Percentiles rank a stretch among this genome's conserved stretches.
These are phyloP conservation scores for Aureobasidium sp. DNA, from an alignment of 2,329 filamentous ascomycete species.

Conservation along the genomic window DNA sequence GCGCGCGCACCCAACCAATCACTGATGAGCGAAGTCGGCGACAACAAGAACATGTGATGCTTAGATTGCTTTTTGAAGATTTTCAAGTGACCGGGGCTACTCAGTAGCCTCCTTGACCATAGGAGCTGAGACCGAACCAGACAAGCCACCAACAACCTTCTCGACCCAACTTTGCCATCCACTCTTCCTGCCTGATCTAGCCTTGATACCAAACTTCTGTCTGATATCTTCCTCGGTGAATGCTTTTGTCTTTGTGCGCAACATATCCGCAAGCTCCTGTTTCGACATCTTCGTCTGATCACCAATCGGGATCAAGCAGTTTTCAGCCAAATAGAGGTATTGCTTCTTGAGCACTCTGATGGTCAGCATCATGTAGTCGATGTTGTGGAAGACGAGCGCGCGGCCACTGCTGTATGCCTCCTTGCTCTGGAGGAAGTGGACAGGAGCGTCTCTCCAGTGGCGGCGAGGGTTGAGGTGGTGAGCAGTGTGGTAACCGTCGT, in stretches of 20 bases:
- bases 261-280: conserved; percentile 53
- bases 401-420: conserved; percentile 55
- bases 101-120: conserved; percentile 1
- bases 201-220: conserved; percentile 40
- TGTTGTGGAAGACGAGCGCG: conserved; percentile 70
- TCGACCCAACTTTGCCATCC: background rate
- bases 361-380: conserved; percentile 73
- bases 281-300: conserved; percentile 58
- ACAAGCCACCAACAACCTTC: background rate
- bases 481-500: conserved; percentile 74
- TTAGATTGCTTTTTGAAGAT: too few species aligned
- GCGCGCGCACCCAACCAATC: too few species aligned
- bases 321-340: conserved; percentile 56
- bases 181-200: background rate
- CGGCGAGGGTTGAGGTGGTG: conserved; percentile 70
- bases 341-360: conserved; percentile 60
- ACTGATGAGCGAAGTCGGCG: too few species aligned
- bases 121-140: background rate
- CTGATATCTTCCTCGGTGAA: conserved; percentile 59
- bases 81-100: background rate
- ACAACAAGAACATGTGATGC: too few species aligned
- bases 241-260: conserved; percentile 54
- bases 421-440: conserved; percentile 63
- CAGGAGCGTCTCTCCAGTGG: conserved; percentile 74
- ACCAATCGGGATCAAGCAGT: conserved; percentile 64